Evolutionary conservation across 176 grass and related monocot genomes (phyloP).

Genomic region (Coix lacrymajobi): DNA sequence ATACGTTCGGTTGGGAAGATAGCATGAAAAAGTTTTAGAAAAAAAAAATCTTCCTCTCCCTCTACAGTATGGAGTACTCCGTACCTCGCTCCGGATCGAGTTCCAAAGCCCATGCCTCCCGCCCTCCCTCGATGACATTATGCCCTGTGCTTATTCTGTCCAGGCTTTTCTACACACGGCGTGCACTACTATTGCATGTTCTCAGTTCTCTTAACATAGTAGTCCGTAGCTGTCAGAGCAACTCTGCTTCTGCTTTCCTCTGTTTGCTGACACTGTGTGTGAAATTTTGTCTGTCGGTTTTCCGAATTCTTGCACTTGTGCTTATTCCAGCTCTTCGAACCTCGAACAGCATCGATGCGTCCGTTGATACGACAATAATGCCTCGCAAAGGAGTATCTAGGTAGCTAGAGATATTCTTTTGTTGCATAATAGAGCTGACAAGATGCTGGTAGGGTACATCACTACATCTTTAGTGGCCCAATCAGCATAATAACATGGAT

Average conservation of each 20-base stretch:
- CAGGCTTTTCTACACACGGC: conserved; percentile 33
- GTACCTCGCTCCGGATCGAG: neutral
- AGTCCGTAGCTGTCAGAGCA: conserved; percentile 14
- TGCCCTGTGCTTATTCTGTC: conserved; percentile 50
- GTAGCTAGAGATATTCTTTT: conserved; percentile 10
- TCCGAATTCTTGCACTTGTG: neutral
- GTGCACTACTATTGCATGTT: conserved; percentile 19
- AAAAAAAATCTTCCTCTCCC: conserved; percentile 19
- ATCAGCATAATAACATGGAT: conserved; percentile 21
- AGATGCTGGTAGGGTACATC: neutral
- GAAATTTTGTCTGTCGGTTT: conserved; percentile 6
- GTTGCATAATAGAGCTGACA: conserved; percentile 24
- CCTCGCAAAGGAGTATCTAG: conserved; percentile 17
- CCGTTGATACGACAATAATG: conserved; percentile 39
- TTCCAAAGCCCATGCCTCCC: conserved; percentile 19
- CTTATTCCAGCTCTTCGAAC: conserved; percentile 27
- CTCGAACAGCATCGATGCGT: conserved; percentile 20
- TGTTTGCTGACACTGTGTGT: conserved; percentile 5
- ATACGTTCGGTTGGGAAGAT: conserved; percentile 25
- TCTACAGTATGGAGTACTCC: too few species aligned
- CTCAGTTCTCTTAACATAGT: conserved; percentile 16
- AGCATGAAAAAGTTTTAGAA: neutral
- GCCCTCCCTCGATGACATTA: conserved; percentile 34
- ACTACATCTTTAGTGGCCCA: neutral
- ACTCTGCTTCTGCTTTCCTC: neutral